Base-by-base conservation (phyloP, 2,329 filamentous ascomycete genomes). In the Fusarium transvaalense region DNA sequence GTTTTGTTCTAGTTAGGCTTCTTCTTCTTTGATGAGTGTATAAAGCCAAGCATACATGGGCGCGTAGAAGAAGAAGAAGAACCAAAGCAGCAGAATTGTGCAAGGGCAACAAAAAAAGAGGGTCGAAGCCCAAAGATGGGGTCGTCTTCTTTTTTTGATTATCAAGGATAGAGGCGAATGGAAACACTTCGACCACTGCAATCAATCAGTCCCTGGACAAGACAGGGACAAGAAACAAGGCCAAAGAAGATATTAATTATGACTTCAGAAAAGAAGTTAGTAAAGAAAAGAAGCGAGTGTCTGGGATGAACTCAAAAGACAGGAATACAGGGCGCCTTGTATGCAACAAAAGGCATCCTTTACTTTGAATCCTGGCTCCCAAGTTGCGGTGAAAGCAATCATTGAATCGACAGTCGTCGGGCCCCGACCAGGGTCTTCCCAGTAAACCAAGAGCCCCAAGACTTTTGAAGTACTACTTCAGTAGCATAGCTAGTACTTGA, bases 341-440 rank as follows among this genome's bases (percentile, higher is more conserved):
- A 60, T 56, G 54, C 46, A 52, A 53, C 48, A 58, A 67, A 46
- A 53, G 65, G 46, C 61, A 56, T 59, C 56, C 50, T 56, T 61
- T 37, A 48, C 51, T 53, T 57, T 58, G 57, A 61, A 66, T 64
- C 61, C 70, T 71, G 69, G 38, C 66, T 58, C 57, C 59, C 66
- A 74, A 74, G 68, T 74, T 74, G 72, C 72, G 72, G 72, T 74
- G 72, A 74, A 74, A 74, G 72, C 61, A 58, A 60, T 64, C 69
- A 62, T 60, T 60, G 42, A 64, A 64, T 65, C 61, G 45, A 61
- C 47, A 60, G 61, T 61, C 64, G 58, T 65, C 64, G 61, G 47
- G 54, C 46, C 19, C 46, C 39, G 47, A 71, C 72, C 54, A 61
- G 72, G 72, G 69, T 72, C 55, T 72, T 72, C 72, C 72, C 50